Conservation (phyloP, 345 rosid species). For the Brassica nigra region DNA sequence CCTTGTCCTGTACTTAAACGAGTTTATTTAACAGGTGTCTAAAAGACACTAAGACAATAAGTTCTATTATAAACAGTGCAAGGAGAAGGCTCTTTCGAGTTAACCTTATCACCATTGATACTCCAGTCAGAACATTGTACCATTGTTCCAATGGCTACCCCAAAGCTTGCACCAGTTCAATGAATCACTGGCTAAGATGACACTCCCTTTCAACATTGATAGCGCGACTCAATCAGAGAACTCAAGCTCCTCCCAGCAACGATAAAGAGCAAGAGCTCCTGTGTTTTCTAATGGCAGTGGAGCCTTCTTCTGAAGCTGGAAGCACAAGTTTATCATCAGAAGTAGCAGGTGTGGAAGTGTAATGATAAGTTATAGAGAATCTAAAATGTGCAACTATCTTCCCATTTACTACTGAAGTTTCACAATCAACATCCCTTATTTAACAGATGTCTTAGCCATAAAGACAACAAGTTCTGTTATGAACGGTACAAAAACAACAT, state of each 20-base stretch:
- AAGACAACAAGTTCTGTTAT: background rate
- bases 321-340: conserved; percentile 38
- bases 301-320: conserved; percentile 72
- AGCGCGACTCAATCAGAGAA: conserved; percentile 68
- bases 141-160: conserved; percentile 35
- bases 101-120: conserved; percentile 23
- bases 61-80: background rate
- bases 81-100: conserved; percentile 35
- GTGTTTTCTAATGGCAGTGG: conserved; percentile 95
- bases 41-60: background rate
- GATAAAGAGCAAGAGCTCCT: conserved; percentile 65
- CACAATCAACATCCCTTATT: background rate
- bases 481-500: background rate
- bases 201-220: conserved; percentile 80
- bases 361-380: conserved; percentile 32
- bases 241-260: conserved; percentile 81
- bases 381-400: conserved; percentile 24
- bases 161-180: conserved; percentile 95
- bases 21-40: background rate
- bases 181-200: conserved; percentile 95
- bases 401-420: background rate
- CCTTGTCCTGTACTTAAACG: background rate
- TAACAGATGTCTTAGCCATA: background rate
- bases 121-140: conserved; percentile 41
- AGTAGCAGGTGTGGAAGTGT: conserved; percentile 21